Evolutionary conservation across 331 rosid genomes (phyloP).

Genomic region (Acacia concinna): DNA sequence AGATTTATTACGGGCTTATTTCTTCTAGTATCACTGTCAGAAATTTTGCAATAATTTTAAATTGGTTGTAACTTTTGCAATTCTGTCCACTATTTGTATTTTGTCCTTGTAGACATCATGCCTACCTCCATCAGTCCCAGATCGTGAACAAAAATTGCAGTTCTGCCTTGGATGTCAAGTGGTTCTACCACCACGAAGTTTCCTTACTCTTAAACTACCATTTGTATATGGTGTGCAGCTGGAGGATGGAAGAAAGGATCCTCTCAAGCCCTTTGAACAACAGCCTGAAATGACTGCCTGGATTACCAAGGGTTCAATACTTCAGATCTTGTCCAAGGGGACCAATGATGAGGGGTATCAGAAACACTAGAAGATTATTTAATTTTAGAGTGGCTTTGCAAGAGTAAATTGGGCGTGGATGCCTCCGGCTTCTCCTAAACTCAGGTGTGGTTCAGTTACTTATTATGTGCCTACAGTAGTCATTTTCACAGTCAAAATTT

Average conservation of each 20-base stretch:
- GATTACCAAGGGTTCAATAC: conserved; percentile 74
- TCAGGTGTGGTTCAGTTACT: conserved; percentile 40
- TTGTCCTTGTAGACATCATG: conserved; percentile 64
- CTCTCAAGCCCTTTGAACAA: conserved; percentile 71
- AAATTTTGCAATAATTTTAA: conserved; percentile 1
- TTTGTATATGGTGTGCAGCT: conserved; percentile 80
- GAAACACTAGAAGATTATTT: conserved; percentile 37
- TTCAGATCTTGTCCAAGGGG: conserved; percentile 67
- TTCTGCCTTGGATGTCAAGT: conserved; percentile 75
- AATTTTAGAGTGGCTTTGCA: conserved; percentile 29
- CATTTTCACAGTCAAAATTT: background rate
- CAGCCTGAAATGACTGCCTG: conserved; percentile 92
- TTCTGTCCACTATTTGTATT: conserved; percentile 22
- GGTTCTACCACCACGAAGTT: conserved; percentile 88
- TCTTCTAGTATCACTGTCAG: conserved; percentile 10
- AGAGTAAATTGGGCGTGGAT: conserved; percentile 23
- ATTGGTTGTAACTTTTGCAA: conserved; percentile 8
- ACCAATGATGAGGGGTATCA: conserved; percentile 55
- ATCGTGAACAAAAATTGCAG: conserved; percentile 69
- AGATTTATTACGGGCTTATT: background rate
- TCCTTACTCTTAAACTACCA: conserved; percentile 80
- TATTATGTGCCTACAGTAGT: background rate
- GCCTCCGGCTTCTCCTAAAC: conserved; percentile 35
- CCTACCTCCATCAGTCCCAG: conserved; percentile 66
- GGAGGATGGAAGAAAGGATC: conserved; percentile 64